Base-by-base conservation (phyloP, 1,139 yeast genomes). In the Taphrina flavorubra region DNA sequence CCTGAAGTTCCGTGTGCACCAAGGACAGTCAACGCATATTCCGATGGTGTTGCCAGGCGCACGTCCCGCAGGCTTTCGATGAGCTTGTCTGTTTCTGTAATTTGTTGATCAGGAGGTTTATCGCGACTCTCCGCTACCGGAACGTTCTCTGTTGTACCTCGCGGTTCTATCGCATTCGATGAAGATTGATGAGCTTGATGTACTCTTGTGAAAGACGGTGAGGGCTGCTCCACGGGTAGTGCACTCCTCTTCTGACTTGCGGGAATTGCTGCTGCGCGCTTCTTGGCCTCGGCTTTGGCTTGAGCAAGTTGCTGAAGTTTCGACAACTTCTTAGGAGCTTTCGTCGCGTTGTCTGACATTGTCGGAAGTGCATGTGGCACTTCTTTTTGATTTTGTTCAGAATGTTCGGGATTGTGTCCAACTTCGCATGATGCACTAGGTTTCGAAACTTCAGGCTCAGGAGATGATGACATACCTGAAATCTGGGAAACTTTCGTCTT, bases 301-400 rank as follows among this genome's bases (percentile, higher is more conserved):
- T 80, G 81, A 1, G 87, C 86, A 72, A 85, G 78, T 1, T 82
- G 80, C 13, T 85, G 81, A 62, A 85, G 76, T 73, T 83, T 84
- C 0, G 84, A 81, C 65, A 76, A 51, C 65, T 65, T 65, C 51
- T 58, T 58, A 13, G 73, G 71, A 34, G 11, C 16, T 7, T 13
- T 44, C 47, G 6, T 13, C 6, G 18, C 47, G 2, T 14, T 16
- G 18, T 13, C 47, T n/a, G 47, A 39, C 42, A 7, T 39, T 14
- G 11, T 39, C 42, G 42, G 42, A 14, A 7, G 42, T 39, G 11
- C 42, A 11, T 2, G 6, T 11, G 11, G 6, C 11, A 14, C 2
- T 6, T 7, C 42, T 11, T 10, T 6, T 39, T 7, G 42, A 39
- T 16, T 44, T 25, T 4, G 31, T 25, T 4, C 31, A 2, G 4